Evolutionary conservation across 1,284 basidiomycete species (phyloP).

Genomic region (Marasmius sp.): DNA sequence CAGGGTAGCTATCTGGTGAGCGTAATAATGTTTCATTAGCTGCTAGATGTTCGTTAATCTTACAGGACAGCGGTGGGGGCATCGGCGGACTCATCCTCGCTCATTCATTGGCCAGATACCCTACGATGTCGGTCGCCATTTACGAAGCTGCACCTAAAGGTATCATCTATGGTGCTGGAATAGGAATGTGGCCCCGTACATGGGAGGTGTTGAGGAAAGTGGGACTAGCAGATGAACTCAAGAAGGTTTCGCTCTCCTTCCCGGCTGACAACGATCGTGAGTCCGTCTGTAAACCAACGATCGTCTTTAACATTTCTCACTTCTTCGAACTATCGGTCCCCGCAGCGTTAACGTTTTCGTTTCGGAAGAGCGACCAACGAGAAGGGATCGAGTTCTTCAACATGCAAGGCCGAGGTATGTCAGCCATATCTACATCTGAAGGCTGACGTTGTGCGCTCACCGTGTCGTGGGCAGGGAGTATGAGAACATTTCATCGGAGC

Average conservation of each 20-base stretch:
- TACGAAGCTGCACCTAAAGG: slow-evolving; percentile 32
- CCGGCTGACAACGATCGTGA: slow-evolving; percentile 17
- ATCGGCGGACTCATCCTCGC: slow-evolving; percentile 31
- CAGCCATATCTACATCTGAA: too few relatives aligned
- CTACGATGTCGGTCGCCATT: slow-evolving; percentile 27
- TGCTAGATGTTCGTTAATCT: not conserved
- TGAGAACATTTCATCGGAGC: slow-evolving; percentile 24
- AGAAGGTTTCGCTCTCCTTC: slow-evolving; percentile 21
- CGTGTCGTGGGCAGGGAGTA: slow-evolving; percentile 13
- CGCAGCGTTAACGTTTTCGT: slow-evolving; percentile 19
- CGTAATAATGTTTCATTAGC: not conserved
- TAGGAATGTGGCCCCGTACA: slow-evolving; percentile 29
- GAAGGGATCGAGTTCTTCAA: slow-evolving; percentile 21
- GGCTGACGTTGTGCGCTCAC: not conserved
- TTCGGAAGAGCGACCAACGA: slow-evolving; percentile 25
- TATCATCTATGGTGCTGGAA: slow-evolving; percentile 32
- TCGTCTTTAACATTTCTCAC: not conserved
- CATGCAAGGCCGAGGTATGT: slow-evolving; percentile 18
- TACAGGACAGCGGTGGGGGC: slow-evolving; percentile 29
- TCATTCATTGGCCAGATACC: slow-evolving; percentile 23
- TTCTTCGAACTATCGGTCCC: not conserved
- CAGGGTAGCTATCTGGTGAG: slow-evolving; percentile 2
- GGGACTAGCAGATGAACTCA: slow-evolving; percentile 25
- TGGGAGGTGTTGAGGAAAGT: slow-evolving; percentile 28
- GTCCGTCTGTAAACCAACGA: not conserved